These are phyloP conservation scores for Penicillium nordicum DNA, from an alignment of 2,329 filamentous ascomycete species.

Conservation along the genomic window DNA sequence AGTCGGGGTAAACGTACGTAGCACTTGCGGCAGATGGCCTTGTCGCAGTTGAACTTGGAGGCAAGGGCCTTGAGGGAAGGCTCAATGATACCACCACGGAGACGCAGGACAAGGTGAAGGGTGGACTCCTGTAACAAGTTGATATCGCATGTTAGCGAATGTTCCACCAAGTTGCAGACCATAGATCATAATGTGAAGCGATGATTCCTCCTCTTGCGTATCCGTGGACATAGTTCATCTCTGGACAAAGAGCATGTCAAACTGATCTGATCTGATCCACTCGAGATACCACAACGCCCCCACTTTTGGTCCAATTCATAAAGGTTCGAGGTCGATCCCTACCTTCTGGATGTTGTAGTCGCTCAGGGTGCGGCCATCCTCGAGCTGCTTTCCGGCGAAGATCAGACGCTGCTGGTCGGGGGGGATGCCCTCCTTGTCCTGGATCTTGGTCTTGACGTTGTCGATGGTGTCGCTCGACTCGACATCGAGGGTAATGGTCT, in stretches of 20 bases:
- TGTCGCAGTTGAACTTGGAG: constrained; percentile 99
- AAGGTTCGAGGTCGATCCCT: constrained; percentile 37
- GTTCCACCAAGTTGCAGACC: constrained; percentile 1
- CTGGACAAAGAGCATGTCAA: not conserved
- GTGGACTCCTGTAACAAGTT: constrained; percentile 73
- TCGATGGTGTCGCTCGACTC: constrained; percentile 99
- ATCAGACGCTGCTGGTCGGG: constrained; percentile 98
- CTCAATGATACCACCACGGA: constrained; percentile 99
- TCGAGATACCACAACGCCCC: constrained; percentile 5
- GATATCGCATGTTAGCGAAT: constrained; percentile 32
- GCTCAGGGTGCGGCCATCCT: constrained; percentile 93
- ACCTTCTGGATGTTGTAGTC: constrained; percentile 99
- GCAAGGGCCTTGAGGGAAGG: constrained; percentile 97
- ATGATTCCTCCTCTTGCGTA: constrained; percentile 10
- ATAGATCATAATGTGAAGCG: not conserved
- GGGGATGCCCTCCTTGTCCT: constrained; percentile 99
- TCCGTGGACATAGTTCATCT: not conserved
- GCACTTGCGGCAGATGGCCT: constrained; percentile 99
- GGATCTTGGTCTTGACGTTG: constrained; percentile 99
- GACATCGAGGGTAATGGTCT: constrained; percentile 99
- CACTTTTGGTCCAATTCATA: constrained; percentile 6
- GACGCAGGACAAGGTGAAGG: constrained; percentile 96
- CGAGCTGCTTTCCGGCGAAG: constrained; percentile 98
- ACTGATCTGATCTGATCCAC: not conserved
- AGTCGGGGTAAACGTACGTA: constrained; percentile 65